These are phyloP conservation scores for Metarhizium guizhouense DNA, from an alignment of 2,329 filamentous ascomycete genomes.

Conservation along the genomic window DNA sequence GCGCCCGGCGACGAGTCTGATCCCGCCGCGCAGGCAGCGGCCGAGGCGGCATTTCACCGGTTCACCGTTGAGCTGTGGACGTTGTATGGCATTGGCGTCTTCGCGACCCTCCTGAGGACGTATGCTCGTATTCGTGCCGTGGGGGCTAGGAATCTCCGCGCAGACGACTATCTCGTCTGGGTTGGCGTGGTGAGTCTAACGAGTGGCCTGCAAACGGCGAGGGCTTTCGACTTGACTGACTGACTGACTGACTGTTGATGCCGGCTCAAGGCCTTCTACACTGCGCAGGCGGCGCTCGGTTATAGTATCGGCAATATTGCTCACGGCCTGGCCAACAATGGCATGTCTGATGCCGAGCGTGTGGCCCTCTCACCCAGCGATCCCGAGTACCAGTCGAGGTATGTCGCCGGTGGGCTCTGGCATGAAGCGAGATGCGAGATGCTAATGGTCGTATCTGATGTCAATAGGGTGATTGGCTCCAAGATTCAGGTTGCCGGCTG, in stretches of 20 bases:
- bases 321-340: conserved; percentile 41
- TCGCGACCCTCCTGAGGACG: conserved; percentile 25
- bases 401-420: background rate
- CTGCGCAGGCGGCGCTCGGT: conserved; percentile 37
- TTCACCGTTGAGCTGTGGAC: conserved; percentile 27
- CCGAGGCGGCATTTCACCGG: background rate
- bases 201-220: too few relatives aligned
- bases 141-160: conserved; percentile 20
- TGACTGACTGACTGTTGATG: too few relatives aligned
- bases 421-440: background rate
- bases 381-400: conserved; percentile 28
- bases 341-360: conserved; percentile 41
- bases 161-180: conserved; percentile 27
- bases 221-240: too few relatives aligned
- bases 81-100: conserved; percentile 23
- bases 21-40: background rate
- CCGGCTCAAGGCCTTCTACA: conserved; percentile 34
- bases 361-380: conserved; percentile 28
- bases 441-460: conserved; percentile 22
- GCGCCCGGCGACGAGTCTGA: background rate
- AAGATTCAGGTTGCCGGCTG: conserved; percentile 45
- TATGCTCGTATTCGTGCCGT: conserved; percentile 25
- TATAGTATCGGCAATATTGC: conserved; percentile 35
- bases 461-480: conserved; percentile 36
- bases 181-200: conserved; percentile 25